Conservation (phyloP, 352 stramenopile genomes). For the Phytophthora nicotianae region DNA sequence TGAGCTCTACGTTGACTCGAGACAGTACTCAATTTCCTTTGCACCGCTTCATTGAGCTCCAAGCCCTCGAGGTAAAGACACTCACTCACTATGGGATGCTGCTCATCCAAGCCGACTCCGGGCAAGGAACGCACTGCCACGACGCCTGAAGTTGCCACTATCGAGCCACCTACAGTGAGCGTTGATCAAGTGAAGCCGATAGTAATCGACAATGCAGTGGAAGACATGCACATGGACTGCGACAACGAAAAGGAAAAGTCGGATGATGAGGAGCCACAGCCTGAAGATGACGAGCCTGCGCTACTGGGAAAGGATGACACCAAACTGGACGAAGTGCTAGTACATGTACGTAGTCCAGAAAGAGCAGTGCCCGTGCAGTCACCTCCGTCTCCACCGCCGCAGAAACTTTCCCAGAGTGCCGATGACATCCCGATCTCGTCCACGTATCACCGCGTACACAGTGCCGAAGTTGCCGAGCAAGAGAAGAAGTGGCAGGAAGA, state of each 20-base stretch:
- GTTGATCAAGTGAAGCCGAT: slow-evolving; percentile 13
- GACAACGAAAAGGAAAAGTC: slow-evolving; percentile 36
- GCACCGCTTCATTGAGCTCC: background rate
- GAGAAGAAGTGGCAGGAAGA: slow-evolving; percentile 51
- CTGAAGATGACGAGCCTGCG: slow-evolving; percentile 16
- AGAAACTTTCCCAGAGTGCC: slow-evolving; percentile 34
- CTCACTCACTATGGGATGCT: slow-evolving; percentile 56
- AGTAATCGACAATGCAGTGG: slow-evolving; percentile 6
- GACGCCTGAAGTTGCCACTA: slow-evolving; percentile 6
- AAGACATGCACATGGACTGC: slow-evolving; percentile 47
- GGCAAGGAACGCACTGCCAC: slow-evolving; percentile 15
- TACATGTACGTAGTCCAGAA: slow-evolving; percentile 10
- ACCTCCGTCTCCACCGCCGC: slow-evolving; percentile 13
- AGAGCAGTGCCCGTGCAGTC: background rate
- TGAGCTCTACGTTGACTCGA: background rate
- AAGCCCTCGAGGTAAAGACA: background rate
- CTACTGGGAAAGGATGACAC: background rate
- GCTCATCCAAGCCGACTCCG: slow-evolving; percentile 49
- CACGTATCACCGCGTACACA: slow-evolving; percentile 76
- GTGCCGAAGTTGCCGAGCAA: slow-evolving; percentile 55
- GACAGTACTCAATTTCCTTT: background rate
- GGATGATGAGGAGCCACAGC: slow-evolving; percentile 33
- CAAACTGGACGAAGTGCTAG: background rate
- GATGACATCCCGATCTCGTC: slow-evolving; percentile 79
- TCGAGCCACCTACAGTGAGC: slow-evolving; percentile 6